phyloP scores from a whole-genome alignment of 1,284 basidiomycete species.

The Boletus semigastroideus region DNA sequence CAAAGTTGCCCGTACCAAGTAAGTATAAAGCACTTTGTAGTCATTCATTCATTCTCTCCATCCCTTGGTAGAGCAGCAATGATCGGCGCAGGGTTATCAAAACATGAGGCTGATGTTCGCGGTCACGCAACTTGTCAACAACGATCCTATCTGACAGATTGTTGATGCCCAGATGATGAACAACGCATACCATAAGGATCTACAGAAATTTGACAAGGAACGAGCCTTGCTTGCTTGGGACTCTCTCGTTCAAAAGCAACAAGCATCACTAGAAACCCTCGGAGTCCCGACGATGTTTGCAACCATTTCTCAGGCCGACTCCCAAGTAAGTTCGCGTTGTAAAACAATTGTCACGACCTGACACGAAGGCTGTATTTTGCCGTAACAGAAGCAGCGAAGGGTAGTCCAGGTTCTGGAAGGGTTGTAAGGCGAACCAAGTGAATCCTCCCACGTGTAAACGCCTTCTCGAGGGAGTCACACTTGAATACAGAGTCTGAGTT shows the following conservation, averaged over 20 bases:
- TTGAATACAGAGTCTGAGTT: not conserved
- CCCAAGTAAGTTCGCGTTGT: conserved; percentile 48
- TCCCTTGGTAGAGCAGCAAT: conserved; percentile 44
- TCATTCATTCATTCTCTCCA: conserved; percentile 7
- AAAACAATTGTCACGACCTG: not conserved
- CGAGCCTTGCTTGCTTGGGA: conserved; percentile 72
- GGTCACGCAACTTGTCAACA: conserved; percentile 8
- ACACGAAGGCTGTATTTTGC: conserved; percentile 1
- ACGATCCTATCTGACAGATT: conserved; percentile 10
- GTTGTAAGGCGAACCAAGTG: conserved; percentile 14
- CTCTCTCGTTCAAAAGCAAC: conserved; percentile 66
- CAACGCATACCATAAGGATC: conserved; percentile 59
- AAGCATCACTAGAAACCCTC: conserved; percentile 55
- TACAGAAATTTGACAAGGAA: conserved; percentile 63
- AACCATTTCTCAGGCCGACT: conserved; percentile 45
- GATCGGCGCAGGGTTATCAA: conserved; percentile 61
- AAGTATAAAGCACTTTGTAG: conserved; percentile 23
- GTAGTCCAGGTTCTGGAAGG: conserved; percentile 39
- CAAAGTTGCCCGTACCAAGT: conserved; percentile 65
- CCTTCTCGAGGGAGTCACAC: not conserved
- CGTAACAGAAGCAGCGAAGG: conserved; percentile 44
- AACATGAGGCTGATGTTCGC: conserved; percentile 68
- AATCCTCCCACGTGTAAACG: conserved; percentile 4
- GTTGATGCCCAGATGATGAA: conserved; percentile 51
- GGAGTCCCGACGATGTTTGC: conserved; percentile 70